Evolutionary conservation across 148 eudicot species (phyloP).

Genomic region (Nyssa sinensis): DNA sequence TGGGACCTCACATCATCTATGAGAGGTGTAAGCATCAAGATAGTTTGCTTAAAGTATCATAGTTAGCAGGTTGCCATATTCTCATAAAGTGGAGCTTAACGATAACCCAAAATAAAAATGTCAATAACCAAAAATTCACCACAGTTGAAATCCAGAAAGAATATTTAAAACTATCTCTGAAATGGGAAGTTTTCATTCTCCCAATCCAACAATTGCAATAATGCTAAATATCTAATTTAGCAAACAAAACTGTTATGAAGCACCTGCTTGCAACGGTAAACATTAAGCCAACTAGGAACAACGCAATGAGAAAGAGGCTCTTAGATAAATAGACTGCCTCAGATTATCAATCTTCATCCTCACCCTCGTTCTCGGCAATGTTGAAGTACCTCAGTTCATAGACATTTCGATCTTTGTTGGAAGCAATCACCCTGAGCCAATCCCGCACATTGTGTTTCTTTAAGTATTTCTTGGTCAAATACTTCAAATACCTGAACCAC

Average conservation of each 20-base stretch:
- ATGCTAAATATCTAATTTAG: no score
- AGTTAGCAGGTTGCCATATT: no score
- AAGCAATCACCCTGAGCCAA: slow-evolving; percentile 82
- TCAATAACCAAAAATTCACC: no score
- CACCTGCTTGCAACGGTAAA: neutral
- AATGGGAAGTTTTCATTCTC: no score
- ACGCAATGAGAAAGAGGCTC: neutral
- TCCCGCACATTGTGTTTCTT: slow-evolving; percentile 81
- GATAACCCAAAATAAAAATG: no score
- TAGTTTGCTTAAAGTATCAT: no score
- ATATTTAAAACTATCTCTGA: no score
- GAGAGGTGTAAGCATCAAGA: no score
- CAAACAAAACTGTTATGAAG: slow-evolving; percentile 4
- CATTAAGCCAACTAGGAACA: neutral
- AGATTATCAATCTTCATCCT: slow-evolving; percentile 40
- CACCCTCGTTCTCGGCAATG: slow-evolving; percentile 84
- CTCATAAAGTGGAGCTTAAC: no score
- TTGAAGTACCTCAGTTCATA: slow-evolving; percentile 82
- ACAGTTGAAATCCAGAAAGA: no score
- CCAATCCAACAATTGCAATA: no score
- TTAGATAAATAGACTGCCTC: neutral
- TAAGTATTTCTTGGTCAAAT: slow-evolving; percentile 82
- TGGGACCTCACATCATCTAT: no score
- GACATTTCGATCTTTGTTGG: slow-evolving; percentile 73
- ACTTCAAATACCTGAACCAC: slow-evolving; percentile 62